phyloP scores from a whole-genome alignment of 2,329 filamentous ascomycete species.

The Penicillium sumatraense region DNA sequence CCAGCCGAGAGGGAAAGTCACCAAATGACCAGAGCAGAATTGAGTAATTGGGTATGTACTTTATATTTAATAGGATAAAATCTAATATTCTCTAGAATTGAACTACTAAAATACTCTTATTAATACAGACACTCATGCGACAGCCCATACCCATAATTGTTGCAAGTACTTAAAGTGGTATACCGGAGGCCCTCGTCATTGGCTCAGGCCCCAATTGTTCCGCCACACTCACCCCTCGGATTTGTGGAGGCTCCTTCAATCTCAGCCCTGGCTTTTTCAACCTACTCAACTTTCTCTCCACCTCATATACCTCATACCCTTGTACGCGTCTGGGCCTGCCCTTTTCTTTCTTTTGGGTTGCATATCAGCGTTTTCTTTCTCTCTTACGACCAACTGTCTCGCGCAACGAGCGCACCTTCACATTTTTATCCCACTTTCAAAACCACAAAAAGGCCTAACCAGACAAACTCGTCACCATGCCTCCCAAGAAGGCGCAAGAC shows the following conservation, averaged over 20 bases:
- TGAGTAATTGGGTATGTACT: background rate
- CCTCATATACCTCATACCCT: background rate
- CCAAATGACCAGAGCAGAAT: background rate
- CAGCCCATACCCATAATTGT: background rate
- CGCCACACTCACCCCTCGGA: constrained; percentile 36
- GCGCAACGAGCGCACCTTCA: constrained; percentile 20
- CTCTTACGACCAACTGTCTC: constrained; percentile 12
- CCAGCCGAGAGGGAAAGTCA: constrained; percentile 2
- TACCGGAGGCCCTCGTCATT: constrained; percentile 22
- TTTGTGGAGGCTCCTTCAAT: constrained; percentile 35
- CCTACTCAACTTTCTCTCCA: constrained; percentile 6
- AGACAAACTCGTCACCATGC: constrained; percentile 45
- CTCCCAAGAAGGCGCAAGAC: constrained; percentile 52
- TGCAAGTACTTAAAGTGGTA: constrained; percentile 3
- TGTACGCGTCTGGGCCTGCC: constrained; percentile 9
- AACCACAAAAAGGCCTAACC: constrained; percentile 13
- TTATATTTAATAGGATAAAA: too few relatives aligned
- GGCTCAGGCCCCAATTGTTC: constrained; percentile 28
- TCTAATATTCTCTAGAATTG: too few relatives aligned
- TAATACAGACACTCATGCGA: background rate
- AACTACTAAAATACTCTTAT: too few relatives aligned
- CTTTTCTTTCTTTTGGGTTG: constrained; percentile 18
- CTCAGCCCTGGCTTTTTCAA: constrained; percentile 18
- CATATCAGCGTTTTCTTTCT: constrained; percentile 23
- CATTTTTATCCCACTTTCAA: constrained; percentile 14